phyloP scores from a whole-genome alignment of 1,139 yeast genomes.

The Candida sanyaensis region DNA sequence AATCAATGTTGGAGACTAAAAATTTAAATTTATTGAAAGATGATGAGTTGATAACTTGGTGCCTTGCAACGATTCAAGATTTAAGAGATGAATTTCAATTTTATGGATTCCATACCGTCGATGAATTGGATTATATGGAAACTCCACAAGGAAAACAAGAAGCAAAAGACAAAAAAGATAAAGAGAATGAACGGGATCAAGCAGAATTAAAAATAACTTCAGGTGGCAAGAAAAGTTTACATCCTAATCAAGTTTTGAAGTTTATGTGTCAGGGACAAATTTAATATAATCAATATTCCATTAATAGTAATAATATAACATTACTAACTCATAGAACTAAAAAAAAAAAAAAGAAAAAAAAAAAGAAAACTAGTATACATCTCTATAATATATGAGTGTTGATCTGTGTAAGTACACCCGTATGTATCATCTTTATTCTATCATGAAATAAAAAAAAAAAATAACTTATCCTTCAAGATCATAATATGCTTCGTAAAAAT shows the following conservation, averaged over 20 bases:
- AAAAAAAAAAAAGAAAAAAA: too few relatives aligned
- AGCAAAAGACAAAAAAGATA: conserved; percentile 27
- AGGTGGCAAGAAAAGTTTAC: conserved; percentile 35
- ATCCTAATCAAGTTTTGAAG: conserved; percentile 40
- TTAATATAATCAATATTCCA: conserved; percentile 5
- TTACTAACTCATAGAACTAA: too few relatives aligned
- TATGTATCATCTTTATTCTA: background rate
- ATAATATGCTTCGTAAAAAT: conserved; percentile 66
- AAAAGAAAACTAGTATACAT: background rate
- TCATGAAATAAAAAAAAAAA: background rate
- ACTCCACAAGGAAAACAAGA: conserved; percentile 45
- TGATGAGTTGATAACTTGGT: conserved; percentile 66
- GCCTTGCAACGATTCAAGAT: conserved; percentile 52
- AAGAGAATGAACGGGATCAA: conserved; percentile 29
- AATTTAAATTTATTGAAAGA: conserved; percentile 31
- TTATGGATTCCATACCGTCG: conserved; percentile 58
- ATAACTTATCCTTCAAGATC: conserved; percentile 21
- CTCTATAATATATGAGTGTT: background rate
- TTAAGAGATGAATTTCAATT: conserved; percentile 59
- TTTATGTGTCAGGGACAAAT: conserved; percentile 44
- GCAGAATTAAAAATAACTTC: conserved; percentile 29
- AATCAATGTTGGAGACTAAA: conserved; percentile 19
- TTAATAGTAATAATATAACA: background rate
- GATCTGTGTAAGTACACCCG: too few relatives aligned
- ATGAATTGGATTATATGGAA: conserved; percentile 41